phyloP scores from a whole-genome alignment of 257 asterid species.

The Nicotiana paniculata region DNA sequence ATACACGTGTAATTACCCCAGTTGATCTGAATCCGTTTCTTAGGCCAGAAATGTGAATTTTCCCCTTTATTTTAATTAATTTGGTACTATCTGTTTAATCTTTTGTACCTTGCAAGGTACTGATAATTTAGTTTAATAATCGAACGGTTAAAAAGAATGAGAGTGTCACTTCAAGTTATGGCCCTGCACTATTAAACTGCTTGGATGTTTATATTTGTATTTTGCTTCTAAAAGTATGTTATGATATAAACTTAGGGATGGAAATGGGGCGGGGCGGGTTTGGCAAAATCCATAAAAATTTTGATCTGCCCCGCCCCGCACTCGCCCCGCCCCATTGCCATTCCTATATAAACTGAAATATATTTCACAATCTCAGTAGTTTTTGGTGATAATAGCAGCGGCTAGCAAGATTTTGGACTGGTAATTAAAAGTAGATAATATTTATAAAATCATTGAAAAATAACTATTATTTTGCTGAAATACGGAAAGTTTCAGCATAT shows the following conservation, averaged over 20 bases:
- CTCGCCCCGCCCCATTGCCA: too few relatives aligned
- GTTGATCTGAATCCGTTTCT: not conserved
- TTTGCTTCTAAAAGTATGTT: not conserved
- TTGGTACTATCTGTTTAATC: not conserved
- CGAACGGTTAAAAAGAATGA: not conserved
- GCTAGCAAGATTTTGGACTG: too few relatives aligned
- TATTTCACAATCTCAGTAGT: too few relatives aligned
- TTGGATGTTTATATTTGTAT: not conserved
- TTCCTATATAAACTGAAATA: too few relatives aligned
- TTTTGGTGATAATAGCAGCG: too few relatives aligned
- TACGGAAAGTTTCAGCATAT: too few relatives aligned
- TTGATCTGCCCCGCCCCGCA: too few relatives aligned
- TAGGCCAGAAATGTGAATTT: not conserved
- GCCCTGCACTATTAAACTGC: not conserved
- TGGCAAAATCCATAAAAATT: too few relatives aligned
- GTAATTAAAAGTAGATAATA: too few relatives aligned
- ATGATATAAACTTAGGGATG: not conserved
- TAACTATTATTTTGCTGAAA: too few relatives aligned
- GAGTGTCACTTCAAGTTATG: not conserved
- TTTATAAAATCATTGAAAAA: too few relatives aligned
- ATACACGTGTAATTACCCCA: not conserved
- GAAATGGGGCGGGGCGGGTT: too few relatives aligned
- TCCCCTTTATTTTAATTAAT: not conserved
- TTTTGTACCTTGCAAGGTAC: not conserved
- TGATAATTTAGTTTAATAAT: not conserved